Conservation (phyloP, 495 filamentous ascomycete species). For the Pseudevernia furfuracea region DNA sequence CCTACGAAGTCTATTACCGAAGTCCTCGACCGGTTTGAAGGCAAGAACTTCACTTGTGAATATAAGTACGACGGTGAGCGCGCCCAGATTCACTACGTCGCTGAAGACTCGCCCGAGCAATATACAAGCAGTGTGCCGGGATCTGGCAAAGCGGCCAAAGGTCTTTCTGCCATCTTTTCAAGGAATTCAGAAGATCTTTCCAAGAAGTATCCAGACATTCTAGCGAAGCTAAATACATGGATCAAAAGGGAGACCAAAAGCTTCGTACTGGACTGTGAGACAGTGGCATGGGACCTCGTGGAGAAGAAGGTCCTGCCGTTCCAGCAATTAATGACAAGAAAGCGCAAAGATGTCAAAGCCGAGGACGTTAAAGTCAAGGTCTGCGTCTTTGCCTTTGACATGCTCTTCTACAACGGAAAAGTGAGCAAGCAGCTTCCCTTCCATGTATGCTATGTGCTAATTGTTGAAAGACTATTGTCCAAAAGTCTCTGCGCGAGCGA, state of each 20-base stretch:
- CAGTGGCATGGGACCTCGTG: conserved; percentile 89
- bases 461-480: conserved; percentile 56
- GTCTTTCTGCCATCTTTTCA: conserved; percentile 86
- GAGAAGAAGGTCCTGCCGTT: conserved; percentile 95
- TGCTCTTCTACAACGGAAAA: conserved; percentile 90
- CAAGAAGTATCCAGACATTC: conserved; percentile 94
- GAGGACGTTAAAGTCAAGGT: conserved; percentile 97
- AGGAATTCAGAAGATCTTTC: conserved; percentile 93
- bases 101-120: conserved; percentile 65
- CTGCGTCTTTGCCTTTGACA: conserved; percentile 94
- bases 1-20: conserved; percentile 99
- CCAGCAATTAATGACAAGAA: conserved; percentile 95
- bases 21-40: conserved; percentile 93
- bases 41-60: conserved; percentile 92
- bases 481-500: conserved; percentile 78
- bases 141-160: conserved; percentile 49
- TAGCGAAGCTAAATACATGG: conserved; percentile 80
- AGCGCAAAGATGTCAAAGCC: conserved; percentile 93
- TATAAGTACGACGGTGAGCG: conserved; percentile 98
- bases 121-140: conserved; percentile 47
- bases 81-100: conserved; percentile 94
- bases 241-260: conserved; percentile 81
- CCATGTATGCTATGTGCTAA: conserved; percentile 4
- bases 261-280: conserved; percentile 96
- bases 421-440: conserved; percentile 32